Conservation (phyloP, 768 basidiomycete genomes). For the Krasilnikovozyma curviuscula region DNA sequence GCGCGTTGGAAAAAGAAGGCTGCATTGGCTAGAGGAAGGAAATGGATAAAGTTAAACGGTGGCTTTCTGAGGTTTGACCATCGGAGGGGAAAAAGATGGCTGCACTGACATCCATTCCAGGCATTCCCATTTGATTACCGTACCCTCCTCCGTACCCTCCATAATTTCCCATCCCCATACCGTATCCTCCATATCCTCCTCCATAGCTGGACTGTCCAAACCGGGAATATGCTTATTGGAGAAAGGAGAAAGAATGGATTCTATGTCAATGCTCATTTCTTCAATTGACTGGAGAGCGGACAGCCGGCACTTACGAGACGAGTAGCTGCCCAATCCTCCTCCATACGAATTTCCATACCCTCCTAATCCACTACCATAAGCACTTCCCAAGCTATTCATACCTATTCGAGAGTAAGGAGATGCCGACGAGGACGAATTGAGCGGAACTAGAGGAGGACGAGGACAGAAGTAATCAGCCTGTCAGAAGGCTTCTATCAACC, state of each 20-base stretch:
- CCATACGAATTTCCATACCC: conserved; percentile 16
- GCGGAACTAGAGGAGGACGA: no score
- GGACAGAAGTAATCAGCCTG: no score
- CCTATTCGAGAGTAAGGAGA: no score
- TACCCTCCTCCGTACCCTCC: conserved; percentile 32
- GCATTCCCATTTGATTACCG: conserved; percentile 28
- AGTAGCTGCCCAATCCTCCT: conserved; percentile 18
- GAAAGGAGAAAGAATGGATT: conserved; percentile 19
- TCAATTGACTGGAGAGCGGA: background rate
- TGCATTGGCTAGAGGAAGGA: conserved; percentile 28
- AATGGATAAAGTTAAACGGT: background rate
- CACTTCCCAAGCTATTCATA: no score
- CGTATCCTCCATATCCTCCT: conserved; percentile 17
- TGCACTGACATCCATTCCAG: conserved; percentile 27
- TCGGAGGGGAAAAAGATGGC: conserved; percentile 24
- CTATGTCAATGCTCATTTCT: conserved; percentile 3
- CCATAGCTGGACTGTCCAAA: conserved; percentile 15
- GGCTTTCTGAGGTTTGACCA: background rate
- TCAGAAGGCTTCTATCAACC: no score
- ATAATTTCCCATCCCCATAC: conserved; percentile 19
- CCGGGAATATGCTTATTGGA: conserved; percentile 8
- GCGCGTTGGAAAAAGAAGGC: conserved; percentile 61
- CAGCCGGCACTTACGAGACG: conserved; percentile 4
- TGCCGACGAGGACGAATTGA: no score
- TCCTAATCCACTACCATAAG: no score